Conservation (phyloP, 345 rosid genomes). For the Eucalyptus pumila region DNA sequence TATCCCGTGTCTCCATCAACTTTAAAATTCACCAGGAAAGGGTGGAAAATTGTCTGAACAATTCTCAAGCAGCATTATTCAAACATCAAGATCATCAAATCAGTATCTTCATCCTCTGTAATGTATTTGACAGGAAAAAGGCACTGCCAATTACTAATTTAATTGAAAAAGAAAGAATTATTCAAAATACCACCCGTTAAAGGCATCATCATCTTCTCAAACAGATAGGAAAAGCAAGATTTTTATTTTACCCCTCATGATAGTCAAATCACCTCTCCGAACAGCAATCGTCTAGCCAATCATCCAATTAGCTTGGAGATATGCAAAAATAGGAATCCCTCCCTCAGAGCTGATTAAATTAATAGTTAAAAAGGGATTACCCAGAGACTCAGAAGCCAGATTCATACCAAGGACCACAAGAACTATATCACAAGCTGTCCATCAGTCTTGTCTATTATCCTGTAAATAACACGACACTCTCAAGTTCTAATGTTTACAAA, state of each 20-base stretch:
- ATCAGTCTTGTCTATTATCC: not conserved
- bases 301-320: not conserved
- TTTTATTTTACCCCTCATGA: not conserved
- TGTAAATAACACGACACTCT: not conserved
- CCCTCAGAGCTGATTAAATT: not conserved
- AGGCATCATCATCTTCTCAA: not conserved
- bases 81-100: not conserved
- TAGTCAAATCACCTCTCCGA: not conserved
- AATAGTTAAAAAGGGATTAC: not conserved
- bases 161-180: not conserved
- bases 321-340: not conserved
- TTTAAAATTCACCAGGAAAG: not conserved
- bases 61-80: not conserved
- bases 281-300: not conserved
- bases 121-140: not conserved
- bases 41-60: not conserved
- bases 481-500: not conserved
- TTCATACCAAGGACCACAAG: not conserved
- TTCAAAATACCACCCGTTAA: not conserved
- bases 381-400: not conserved
- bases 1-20: not conserved
- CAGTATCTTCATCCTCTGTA: not conserved
- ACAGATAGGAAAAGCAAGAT: not conserved
- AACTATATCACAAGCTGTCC: not conserved
- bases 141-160: not conserved